These are phyloP conservation scores for Pichia ethanolica DNA, from an alignment of 805 yeast genomes.

Conservation along the genomic window DNA sequence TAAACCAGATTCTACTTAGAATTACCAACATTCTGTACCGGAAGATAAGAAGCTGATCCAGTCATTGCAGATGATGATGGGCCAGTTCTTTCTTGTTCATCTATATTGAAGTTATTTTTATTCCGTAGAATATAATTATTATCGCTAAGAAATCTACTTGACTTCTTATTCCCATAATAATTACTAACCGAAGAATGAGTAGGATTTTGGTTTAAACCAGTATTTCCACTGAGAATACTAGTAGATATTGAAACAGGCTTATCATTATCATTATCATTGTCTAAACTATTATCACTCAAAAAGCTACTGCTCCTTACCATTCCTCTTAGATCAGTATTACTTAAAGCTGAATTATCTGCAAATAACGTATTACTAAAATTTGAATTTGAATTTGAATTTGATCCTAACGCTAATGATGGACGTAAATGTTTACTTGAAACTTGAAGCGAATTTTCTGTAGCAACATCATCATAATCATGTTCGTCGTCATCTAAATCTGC, in stretches of 20 bases:
- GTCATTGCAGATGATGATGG: too few relatives aligned
- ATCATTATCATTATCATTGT: too few relatives aligned
- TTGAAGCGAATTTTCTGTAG: slow-evolving; percentile 1
- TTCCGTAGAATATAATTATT: too few relatives aligned
- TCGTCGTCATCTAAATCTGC: slow-evolving; percentile 23
- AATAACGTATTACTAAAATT: background rate
- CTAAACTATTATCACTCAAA: background rate
- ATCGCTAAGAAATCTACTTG: too few relatives aligned
- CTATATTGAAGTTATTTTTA: too few relatives aligned
- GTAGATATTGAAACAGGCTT: background rate
- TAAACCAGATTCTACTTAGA: too few relatives aligned
- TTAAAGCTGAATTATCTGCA: background rate
- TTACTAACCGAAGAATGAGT: background rate
- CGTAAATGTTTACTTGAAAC: background rate
- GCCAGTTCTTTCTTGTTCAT: too few relatives aligned
- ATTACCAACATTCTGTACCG: too few relatives aligned
- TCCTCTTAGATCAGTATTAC: background rate
- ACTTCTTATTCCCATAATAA: too few relatives aligned
- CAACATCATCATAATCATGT: slow-evolving; percentile 34
- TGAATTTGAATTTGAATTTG: background rate
- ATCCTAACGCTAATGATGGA: too few relatives aligned
- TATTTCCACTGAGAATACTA: background rate
- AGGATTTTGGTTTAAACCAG: background rate
- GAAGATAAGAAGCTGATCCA: too few relatives aligned
- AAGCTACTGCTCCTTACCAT: background rate